Evolutionary conservation across 75 land plant species (phyloP), one percentile per base, ranked within the genome.

Genomic region (Pinus tabuliformis): DNA sequence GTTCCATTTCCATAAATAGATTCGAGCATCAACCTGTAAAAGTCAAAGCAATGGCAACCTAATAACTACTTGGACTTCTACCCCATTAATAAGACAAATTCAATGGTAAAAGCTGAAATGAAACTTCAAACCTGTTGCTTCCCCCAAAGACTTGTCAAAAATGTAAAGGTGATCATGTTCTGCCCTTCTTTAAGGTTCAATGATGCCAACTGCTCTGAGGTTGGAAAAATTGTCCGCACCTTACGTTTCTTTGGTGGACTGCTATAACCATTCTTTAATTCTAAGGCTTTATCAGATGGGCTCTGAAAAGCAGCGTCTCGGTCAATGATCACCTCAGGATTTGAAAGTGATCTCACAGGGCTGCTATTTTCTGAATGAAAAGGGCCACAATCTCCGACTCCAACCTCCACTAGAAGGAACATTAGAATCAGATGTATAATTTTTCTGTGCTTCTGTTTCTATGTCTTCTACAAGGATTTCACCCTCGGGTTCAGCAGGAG

Each of bases 1-100:
- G 80, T 92, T 88, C 99, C 99, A 97, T 87, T 95, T 97, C 99
- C 99, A 97, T 45, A 97, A 79, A 78, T 89, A 97, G 24, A 97
- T 91, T 26, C 92, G 84, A 54, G 98, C 98, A 86, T 97, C 99
- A 26, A 97, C 99, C 99, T 97, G 89, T 49, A 42, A 62, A 81
- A 59, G 28, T 59, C 30, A 39, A 26, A 28, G 1, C 11, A 28
- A 12, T 12, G 54, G 17, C 49, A n/a, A 56, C 21, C 33, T 49
- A 54, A 3, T 28, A 56, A 72, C 22, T 56, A 13, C 62, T 60
- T 60, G 62, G 22, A 5, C 0, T 26, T 56, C 49, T 26, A 72
- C 15, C 42, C 18, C 54, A 72, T 21, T 9, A 14, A 52, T 14
- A 13, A 17, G 22, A 49, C 26, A 20, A 56, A 49, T 52, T 16